Base-by-base conservation (phyloP, 208 protist genomes). In the Endotrypanum monterogeii region DNA sequence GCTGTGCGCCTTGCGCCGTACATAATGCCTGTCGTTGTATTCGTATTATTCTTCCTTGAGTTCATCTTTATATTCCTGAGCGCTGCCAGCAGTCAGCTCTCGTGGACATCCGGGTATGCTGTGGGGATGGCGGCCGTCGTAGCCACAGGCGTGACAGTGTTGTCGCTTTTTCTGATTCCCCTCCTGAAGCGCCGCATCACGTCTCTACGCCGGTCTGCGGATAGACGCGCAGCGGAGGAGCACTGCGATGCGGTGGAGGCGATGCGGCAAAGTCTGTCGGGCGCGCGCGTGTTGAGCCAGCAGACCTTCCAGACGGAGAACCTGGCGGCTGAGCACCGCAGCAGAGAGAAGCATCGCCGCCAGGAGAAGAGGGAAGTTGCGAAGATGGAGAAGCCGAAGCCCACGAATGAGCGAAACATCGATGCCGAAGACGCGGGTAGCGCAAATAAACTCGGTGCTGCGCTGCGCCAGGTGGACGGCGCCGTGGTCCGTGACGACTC, bases 51-150 rank as follows among this genome's bases (percentile, higher is more conserved):
- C 72, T 89, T 93, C 56, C 73, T 93, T 16, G 85, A 93, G 83
- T 74, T 82, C 61, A 71, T 93, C 70, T 92, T 92, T 52, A 88
- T 92, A 52, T 85, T 92, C 46, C 77, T 85, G 30, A 92, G 81
- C 67, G 88, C 82, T n/a, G 88, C 88, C 14, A 78, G 67, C 55
- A 78, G 54, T 48, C 76, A 71, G 16, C 83, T 93, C 12, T 35
- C 73, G 50, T 90, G 85, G 86, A 32, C 48, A 1, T 57, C 69
- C 16, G 44, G 56, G 25, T 82, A 85, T 46, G 71, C 83, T 16
- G 44, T 72, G 70, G 90, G 88, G 88, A 79, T 93, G 56, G 73
- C 81, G n/a, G 74, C 71, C n/a, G 60, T 87, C 61, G 74, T 93
- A 37, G 86, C 82, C n/a, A 60, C 46, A n/a, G 81, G 76, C 50